Conservation (phyloP, 192 early-diverging fungal genomes). For the Podila epigama region DNA sequence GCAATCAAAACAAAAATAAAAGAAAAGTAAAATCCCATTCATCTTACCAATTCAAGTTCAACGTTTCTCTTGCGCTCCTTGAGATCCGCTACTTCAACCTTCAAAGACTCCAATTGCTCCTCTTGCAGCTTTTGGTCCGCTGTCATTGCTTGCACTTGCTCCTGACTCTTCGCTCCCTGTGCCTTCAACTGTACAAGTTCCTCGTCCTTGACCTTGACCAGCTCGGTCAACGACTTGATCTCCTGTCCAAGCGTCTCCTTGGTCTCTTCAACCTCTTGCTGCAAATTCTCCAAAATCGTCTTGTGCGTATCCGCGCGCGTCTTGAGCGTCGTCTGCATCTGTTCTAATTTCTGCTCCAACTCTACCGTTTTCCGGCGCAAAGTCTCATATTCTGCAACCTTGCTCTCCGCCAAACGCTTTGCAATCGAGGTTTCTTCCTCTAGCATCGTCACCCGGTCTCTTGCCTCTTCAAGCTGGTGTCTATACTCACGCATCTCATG, state of each 20-base stretch:
- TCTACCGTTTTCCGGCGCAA: constrained; percentile 44
- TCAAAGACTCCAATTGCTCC: constrained; percentile 17
- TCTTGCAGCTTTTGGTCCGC: constrained; percentile 13
- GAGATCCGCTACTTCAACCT: constrained; percentile 34
- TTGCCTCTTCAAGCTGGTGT: constrained; percentile 55
- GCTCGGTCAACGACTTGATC: constrained; percentile 27
- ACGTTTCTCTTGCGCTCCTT: constrained; percentile 30
- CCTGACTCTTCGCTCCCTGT: background rate
- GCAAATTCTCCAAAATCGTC: constrained; percentile 26
- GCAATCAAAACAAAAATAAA: background rate
- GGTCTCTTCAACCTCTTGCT: constrained; percentile 39
- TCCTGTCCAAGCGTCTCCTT: constrained; percentile 28
- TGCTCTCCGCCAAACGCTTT: constrained; percentile 41
- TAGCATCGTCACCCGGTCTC: constrained; percentile 59
- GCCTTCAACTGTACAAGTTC: constrained; percentile 18
- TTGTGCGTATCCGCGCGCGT: constrained; percentile 27
- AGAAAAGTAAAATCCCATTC: background rate
- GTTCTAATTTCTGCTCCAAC: constrained; percentile 54
- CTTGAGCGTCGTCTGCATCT: constrained; percentile 30
- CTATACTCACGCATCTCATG: constrained; percentile 57
- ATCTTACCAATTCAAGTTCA: constrained; percentile 30
- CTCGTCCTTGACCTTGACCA: constrained; percentile 21
- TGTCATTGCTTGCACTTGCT: constrained; percentile 24
- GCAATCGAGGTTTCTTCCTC: constrained; percentile 57
- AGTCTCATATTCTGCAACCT: constrained; percentile 48